Percentiles rank a stretch among this genome's conserved stretches.
Conservation (phyloP, 371 early-diverging fungal species). For the Coemansia sp. region DNA sequence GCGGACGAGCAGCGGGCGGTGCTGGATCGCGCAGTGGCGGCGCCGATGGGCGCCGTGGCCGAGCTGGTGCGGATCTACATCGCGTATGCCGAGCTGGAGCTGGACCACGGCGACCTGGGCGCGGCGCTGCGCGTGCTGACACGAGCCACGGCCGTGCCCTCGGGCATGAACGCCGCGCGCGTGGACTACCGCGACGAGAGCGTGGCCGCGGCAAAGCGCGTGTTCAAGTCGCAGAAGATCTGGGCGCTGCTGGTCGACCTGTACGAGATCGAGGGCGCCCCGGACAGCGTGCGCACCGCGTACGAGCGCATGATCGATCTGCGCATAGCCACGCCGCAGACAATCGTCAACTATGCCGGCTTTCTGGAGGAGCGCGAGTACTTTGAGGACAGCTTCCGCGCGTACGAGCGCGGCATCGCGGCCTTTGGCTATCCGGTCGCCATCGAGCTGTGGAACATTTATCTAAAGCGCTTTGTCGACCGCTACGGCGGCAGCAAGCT, state of each 20-base stretch:
- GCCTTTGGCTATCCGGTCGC: conserved; percentile 95
- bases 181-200: conserved; percentile 64
- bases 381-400: conserved; percentile 92
- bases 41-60: conserved; percentile 74
- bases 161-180: background rate
- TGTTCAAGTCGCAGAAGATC: conserved; percentile 86
- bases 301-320: conserved; percentile 94
- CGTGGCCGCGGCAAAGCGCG: conserved; percentile 74
- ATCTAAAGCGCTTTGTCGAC: conserved; percentile 81
- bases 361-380: conserved; percentile 88
- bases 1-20: conserved; percentile 60
- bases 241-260: conserved; percentile 96
- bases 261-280: conserved; percentile 87
- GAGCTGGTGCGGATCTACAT: conserved; percentile 93
- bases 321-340: conserved; percentile 93
- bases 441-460: conserved; percentile 96
- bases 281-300: conserved; percentile 79
- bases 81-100: conserved; percentile 90
- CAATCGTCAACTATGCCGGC: conserved; percentile 88
- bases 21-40: conserved; percentile 83
- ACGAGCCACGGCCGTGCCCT: conserved; percentile 58
- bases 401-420: conserved; percentile 96
- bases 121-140: conserved; percentile 75
- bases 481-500: conserved; percentile 84
- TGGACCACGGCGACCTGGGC: conserved; percentile 69